Base-by-base conservation (phyloP, 2,329 filamentous ascomycete species). In the Cercospora sp. region DNA sequence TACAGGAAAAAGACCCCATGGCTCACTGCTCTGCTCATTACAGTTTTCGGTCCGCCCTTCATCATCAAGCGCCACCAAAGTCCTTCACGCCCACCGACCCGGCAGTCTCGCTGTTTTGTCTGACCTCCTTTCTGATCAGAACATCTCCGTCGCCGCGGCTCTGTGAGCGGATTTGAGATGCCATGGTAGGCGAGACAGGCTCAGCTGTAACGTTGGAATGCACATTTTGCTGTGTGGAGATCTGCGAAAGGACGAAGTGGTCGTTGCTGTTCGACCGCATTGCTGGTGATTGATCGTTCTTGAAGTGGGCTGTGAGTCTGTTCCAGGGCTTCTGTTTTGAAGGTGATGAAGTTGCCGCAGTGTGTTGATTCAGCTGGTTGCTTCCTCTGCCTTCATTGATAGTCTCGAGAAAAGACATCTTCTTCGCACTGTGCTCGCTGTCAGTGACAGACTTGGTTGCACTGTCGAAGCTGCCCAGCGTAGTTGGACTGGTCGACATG, bases 31-130 rank as follows among this genome's bases (percentile, higher is more conserved):
- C 26, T 28, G 13, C 7, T 28, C 33, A 23, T 31, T 45, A 36
- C 30, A 28, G 6, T n/a, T 51, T 30, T 26, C 26, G 26, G 8
- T 16, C 1, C 10, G 28, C 55, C 0, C n/a, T 10, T 16, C 23
- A 58, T 31, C 20, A 5, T 65, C 36, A 72, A 0, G 67, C 62
- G 23, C 57, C 61, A 42, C 67, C 63, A 64, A 70, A 36, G 60
- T 64, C 67, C 62, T 69, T 64, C 28, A 51, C 57, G 64, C 64
- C 39, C 66, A 62, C 51, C 6, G 67, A 68, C 57, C 67, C 68
- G 12, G 71, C 72, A 36, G 68, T 72, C 66, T 75, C 73, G 55
- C 75, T 75, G 18, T 66, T 69, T 67, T 75, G 75, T 48, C 72
- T 51, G n/a, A 76, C 68, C 60, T 76, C 75, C 39, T 68, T 75